Evolutionary conservation across 768 basidiomycete genomes (phyloP), one percentile per base, ranked within the genome.

Genomic region (Pisolithus sp.): DNA sequence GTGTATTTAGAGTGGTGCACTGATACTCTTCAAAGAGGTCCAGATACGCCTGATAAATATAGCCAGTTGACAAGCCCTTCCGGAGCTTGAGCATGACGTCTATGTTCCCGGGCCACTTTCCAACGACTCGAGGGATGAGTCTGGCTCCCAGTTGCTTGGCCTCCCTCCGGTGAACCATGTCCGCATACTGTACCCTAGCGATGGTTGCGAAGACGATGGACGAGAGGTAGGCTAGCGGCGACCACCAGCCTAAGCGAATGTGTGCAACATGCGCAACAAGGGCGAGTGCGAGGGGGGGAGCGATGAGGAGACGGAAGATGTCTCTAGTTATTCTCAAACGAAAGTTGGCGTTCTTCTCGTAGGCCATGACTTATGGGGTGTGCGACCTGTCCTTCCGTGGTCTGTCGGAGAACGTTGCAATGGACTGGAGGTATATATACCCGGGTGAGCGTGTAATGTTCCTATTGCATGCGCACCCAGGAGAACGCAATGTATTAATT

Each of bases 41-140:
- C n/a, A 78, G 72, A 55, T 85, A 85, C 4, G 80, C 80, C 49
- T 83, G 79, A 42, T 79, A 74, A 13, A 82, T 70, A 62, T 88
- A 88, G 58, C 75, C 75, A 20, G 74, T 79, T 55, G 78, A 75
- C 63, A 80, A 77, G 0, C 78, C 77, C 20, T 69, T 69, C 57
- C 77, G 72, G 71, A 83, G 77, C 49, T 67, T 71, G 44, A 85
- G 60, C 51, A 86, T 73, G 45, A 88, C 64, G 58, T 89, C 86
- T 58, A 88, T 68, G 62, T 88, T 88, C n/a, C 86, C 86, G 4
- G 85, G 86, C 83, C 83, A 86, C 69, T 77, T 82, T 7, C 86
- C 86, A 17, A 76, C 69, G 15, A 86, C 79, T 18, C 74, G 68
- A 4, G 82, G 82, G 45, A 84, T 78, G 2, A 66, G 71, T 53